Base-by-base conservation (phyloP, 2,329 filamentous ascomycete genomes). In the Claviceps maximensis region DNA sequence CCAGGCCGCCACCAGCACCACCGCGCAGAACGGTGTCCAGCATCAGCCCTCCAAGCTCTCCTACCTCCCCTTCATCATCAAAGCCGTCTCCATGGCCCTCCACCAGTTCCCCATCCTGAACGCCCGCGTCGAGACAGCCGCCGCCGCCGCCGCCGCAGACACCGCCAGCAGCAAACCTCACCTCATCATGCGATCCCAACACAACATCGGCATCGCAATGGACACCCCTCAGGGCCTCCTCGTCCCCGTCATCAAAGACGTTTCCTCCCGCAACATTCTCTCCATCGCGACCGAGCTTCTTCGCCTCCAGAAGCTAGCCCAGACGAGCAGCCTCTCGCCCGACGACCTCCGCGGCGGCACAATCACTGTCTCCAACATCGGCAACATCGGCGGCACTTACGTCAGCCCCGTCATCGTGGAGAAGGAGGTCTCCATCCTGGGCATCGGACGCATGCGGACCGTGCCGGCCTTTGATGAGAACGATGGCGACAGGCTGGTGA, bases 141-240 rank as follows among this genome's bases (percentile, higher is more conserved):
- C 23, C 41, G 21, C 41, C 15, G 41, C 5, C 6, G 19, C 23
- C 41, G 96, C 60, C n/a, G n/a, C n/a, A n/a, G n/a, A n/a, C 56
- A 73, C 44, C 72, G n/a, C 76, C 55, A 72, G 75, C 8, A 71
- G 73, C 52, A 91, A 87, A 62, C 89, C 91, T 0, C 78, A 79
- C 36, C 76, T 98, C 3, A 73, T 90, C 53, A 81, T 88, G 73
- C 86, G 90, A 53, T 80, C 81, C 51, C 83, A 87, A 63, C 93
- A 98, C 76, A 95, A 98, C 69, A 91, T 98, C 56, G 93, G 93
- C 56, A 78, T 98, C 36, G 93, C 93, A 54, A 93, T 98, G 78
- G 93, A 98, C 69, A 95, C 91, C 0, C 89, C 91, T 0, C 75
- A 77, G 7, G 93, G 93, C 2, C 80, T 98, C 1, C 71, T 98